phyloP scores from a whole-genome alignment of 1,284 basidiomycete species.

The Irpex rosettiformis region DNA sequence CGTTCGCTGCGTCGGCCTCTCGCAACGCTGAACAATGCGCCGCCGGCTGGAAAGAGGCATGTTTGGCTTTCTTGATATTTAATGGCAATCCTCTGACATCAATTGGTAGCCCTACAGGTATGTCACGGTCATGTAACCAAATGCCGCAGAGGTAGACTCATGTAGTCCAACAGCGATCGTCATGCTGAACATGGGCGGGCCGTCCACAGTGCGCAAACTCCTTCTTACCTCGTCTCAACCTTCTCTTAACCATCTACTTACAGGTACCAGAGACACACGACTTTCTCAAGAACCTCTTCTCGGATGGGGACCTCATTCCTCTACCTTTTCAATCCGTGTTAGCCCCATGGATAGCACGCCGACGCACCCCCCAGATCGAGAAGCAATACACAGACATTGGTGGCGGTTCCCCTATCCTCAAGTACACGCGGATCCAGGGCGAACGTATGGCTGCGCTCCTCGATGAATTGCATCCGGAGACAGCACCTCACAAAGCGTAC shows the following conservation, averaged over 20 bases:
- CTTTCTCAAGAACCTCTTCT: slow-evolving; percentile 93
- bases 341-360: slow-evolving; percentile 86
- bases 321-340: slow-evolving; percentile 88
- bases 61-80: slow-evolving; percentile 5
- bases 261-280: slow-evolving; percentile 84
- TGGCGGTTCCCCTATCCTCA: slow-evolving; percentile 96
- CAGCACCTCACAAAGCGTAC: slow-evolving; percentile 96
- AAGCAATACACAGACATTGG: slow-evolving; percentile 94
- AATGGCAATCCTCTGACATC: slow-evolving; percentile 9
- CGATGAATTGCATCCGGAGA: slow-evolving; percentile 89
- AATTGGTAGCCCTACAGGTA: slow-evolving; percentile 59
- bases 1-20: slow-evolving; percentile 6
- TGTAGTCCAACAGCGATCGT: slow-evolving; percentile 66
- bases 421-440: slow-evolving; percentile 89
- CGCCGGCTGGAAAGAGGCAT: slow-evolving; percentile 35
- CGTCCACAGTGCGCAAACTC: slow-evolving; percentile 69
- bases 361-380: slow-evolving; percentile 94
- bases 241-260: background rate
- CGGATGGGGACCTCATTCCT: slow-evolving; percentile 94
- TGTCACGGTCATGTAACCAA: slow-evolving; percentile 15
- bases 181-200: slow-evolving; percentile 99
- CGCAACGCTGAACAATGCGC: slow-evolving; percentile 33
- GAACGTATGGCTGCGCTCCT: slow-evolving; percentile 87
- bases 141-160: background rate
- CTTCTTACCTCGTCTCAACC: background rate